phyloP scores from a whole-genome alignment of 148 eudicot species.

The Nepenthes gracilis region DNA sequence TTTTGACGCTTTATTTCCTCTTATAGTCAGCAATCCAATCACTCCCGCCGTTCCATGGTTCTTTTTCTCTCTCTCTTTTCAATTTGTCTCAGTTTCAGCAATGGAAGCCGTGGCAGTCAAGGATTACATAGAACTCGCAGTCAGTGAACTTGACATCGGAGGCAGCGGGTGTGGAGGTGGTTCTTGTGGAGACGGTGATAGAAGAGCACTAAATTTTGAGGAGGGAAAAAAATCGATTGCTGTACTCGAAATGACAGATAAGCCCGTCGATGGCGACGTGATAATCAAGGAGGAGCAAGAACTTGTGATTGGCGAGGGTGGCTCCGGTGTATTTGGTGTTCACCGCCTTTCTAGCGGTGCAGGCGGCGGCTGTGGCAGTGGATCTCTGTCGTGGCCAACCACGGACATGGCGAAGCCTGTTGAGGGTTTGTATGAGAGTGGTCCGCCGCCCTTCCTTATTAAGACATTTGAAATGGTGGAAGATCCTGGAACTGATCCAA shows the following conservation, averaged over 20 bases:
- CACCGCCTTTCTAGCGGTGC: too few relatives aligned
- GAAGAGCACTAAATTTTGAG: not conserved
- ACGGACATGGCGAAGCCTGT: not conserved
- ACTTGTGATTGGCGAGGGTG: not conserved
- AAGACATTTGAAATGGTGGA: slow-evolving; percentile 1
- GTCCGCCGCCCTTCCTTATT: not conserved
- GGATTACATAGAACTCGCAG: too few relatives aligned
- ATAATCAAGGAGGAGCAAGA: slow-evolving; percentile 4
- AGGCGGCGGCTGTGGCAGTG: not conserved
- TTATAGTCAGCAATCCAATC: too few relatives aligned
- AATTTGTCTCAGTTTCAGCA: too few relatives aligned
- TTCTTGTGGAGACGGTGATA: not conserved
- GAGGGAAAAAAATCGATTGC: not conserved
- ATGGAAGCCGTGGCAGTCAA: too few relatives aligned
- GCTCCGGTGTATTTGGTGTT: too few relatives aligned
- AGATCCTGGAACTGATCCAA: not conserved
- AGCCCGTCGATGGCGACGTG: not conserved
- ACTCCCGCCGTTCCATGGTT: too few relatives aligned
- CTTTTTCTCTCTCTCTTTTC: too few relatives aligned
- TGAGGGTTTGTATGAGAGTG: not conserved
- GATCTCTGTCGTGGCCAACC: not conserved
- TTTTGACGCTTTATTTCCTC: too few relatives aligned
- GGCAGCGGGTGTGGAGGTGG: too few relatives aligned
- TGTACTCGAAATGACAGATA: not conserved
- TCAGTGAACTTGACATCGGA: too few relatives aligned